These are phyloP conservation scores for Fusarium clavum DNA, from an alignment of 2,329 filamentous ascomycete genomes.

Conservation along the genomic window DNA sequence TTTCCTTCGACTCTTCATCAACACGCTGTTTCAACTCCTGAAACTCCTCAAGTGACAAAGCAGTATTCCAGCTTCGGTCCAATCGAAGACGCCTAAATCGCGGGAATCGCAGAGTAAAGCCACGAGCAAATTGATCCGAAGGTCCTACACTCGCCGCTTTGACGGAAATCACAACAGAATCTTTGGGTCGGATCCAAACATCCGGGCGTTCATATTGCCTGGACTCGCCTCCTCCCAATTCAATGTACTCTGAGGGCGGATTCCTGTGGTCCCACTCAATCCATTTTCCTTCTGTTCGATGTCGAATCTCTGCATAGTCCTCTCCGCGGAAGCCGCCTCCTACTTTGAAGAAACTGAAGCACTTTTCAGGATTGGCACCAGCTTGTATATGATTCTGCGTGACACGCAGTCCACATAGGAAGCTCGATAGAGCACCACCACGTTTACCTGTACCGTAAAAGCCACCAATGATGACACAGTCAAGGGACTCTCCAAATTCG, in stretches of 20 bases:
- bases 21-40: constrained; percentile 74
- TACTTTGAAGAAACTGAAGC: constrained; percentile 96
- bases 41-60: constrained; percentile 83
- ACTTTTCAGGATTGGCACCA: constrained; percentile 76
- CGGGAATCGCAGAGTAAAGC: constrained; percentile 87
- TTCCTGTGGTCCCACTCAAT: constrained; percentile 81
- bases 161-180: constrained; percentile 87
- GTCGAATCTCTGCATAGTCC: constrained; percentile 85
- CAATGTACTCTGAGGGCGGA: constrained; percentile 82
- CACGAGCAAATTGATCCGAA: constrained; percentile 82
- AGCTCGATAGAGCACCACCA: constrained; percentile 85
- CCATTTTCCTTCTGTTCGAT: constrained; percentile 93
- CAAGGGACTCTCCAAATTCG: constrained; percentile 92
- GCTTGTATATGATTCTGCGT: constrained; percentile 73
- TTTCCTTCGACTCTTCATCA: constrained; percentile 77
- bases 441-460: constrained; percentile 91
- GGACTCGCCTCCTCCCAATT: constrained; percentile 80
- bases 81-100: constrained; percentile 83
- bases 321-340: constrained; percentile 90
- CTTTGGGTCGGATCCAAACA: constrained; percentile 89
- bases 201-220: constrained; percentile 83
- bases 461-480: constrained; percentile 89
- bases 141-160: constrained; percentile 84
- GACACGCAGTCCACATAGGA: constrained; percentile 86
- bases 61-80: constrained; percentile 87